Base-by-base conservation (phyloP, 1,139 yeast species). In the Yamadazyma buinensis region DNA sequence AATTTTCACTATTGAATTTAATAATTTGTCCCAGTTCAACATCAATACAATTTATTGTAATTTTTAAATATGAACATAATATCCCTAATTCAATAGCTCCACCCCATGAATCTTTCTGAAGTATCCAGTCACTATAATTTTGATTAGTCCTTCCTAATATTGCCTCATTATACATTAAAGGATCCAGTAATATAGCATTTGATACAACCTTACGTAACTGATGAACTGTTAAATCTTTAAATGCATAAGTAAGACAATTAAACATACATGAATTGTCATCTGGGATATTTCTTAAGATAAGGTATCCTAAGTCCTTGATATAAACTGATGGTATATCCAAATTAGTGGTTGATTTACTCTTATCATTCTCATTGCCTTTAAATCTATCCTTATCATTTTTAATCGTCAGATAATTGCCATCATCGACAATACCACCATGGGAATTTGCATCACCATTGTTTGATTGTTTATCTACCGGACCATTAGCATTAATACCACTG, bases 231-330 rank as follows among this genome's bases (percentile, higher is more conserved):
- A 39, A 20, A 48, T 43, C 18, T 42, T 42, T 64, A 6, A 75
- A 54, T 10, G 79, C 75, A 48, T 78, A 80, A 1, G 79, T 68
- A 1, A 84, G 65, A 0, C 94, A 74, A 44, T 84, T 77, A 59
- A 84, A 84, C 46, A 85, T 61, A 52, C 95, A 84, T 8, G 94
- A 82, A 51, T 84, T 84, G 54, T 85, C 94, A 49, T 84, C 90
- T 1, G 85, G 84, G 40, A 83, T 78, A 35, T 76, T 74, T 25
- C 87, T 68, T 12, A 83, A 64, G 10, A 71, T 62, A 17, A 77
- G 48, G 39, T 58, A 59, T 19, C 49, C 43, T 18, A 48, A 26
- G 9, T 48, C 48, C 2, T 42, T 44, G 11, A 62, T 47, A 33
- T 42, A 48, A 2, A 54, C 57, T 7, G 58, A 40, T 2, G 72